Percentiles rank a stretch among this genome's conserved stretches.
Evolutionary conservation across 139 green algal genomes (phyloP).

Genomic region (Closterium sp.): DNA sequence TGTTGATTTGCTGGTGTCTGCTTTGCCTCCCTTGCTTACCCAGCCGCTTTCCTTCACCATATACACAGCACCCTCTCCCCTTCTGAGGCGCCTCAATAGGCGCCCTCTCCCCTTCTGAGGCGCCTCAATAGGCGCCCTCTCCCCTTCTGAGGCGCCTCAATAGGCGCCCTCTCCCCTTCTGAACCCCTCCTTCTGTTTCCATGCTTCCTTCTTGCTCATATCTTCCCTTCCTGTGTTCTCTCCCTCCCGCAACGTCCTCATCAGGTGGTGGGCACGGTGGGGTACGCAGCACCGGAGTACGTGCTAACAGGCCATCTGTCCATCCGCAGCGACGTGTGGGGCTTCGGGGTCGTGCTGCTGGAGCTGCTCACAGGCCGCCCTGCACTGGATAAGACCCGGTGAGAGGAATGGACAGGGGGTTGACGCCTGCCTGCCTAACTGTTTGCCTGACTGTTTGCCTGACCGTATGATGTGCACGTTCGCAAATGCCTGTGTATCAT

Average conservation of each 20-base stretch:
- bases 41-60: not conserved
- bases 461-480: not conserved
- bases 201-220: too few relatives aligned
- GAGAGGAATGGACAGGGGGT: not conserved
- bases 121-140: too few relatives aligned
- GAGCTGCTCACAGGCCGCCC: constrained; percentile 84
- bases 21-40: not conserved
- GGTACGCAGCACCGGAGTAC: constrained; percentile 98
- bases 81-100: too few relatives aligned
- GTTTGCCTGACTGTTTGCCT: not conserved
- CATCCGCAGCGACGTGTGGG: constrained; percentile 79
- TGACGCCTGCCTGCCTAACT: not conserved
- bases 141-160: too few relatives aligned
- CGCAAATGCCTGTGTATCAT: too few relatives aligned
- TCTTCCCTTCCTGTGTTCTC: not conserved
- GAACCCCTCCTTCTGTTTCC: too few relatives aligned
- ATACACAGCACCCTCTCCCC: not conserved
- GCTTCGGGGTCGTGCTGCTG: constrained; percentile 80
- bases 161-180: too few relatives aligned
- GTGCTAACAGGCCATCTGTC: constrained; percentile 88
- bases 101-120: too few relatives aligned
- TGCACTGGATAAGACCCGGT: constrained; percentile 52
- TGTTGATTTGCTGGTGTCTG: not conserved
- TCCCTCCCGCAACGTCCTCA: too few relatives aligned
- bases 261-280: constrained; percentile 24